These are phyloP conservation scores for Lecanicillium sp. DNA, from an alignment of 2,329 filamentous ascomycete genomes.

Conservation along the genomic window DNA sequence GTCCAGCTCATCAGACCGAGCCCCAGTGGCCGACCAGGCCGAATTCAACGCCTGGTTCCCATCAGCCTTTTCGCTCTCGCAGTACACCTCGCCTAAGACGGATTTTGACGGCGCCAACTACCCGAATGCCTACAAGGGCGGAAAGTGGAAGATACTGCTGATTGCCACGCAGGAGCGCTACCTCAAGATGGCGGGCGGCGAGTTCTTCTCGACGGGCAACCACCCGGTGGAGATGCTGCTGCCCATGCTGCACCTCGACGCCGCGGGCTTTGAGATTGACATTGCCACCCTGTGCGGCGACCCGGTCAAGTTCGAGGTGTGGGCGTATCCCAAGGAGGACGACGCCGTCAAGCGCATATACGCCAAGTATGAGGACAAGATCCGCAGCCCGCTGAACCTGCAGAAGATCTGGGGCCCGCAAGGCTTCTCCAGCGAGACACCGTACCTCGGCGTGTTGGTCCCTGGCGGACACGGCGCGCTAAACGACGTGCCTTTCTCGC, in stretches of 20 bases:
- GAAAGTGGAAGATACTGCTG: slow-evolving; percentile 13
- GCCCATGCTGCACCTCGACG: slow-evolving; percentile 13
- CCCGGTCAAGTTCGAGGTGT: slow-evolving; percentile 15
- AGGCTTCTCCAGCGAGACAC: slow-evolving; percentile 9
- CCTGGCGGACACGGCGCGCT: slow-evolving; percentile 13
- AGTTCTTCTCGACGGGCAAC: slow-evolving; percentile 15
- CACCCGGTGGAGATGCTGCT: slow-evolving; percentile 14
- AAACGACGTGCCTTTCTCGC: slow-evolving; percentile 11
- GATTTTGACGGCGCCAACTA: slow-evolving; percentile 13
- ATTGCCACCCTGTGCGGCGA: slow-evolving; percentile 13
- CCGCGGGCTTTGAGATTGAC: slow-evolving; percentile 14
- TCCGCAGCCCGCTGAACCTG: slow-evolving; percentile 12
- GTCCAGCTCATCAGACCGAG: slow-evolving; percentile 8
- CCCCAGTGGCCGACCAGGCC: slow-evolving; percentile 12
- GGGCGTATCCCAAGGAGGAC: slow-evolving; percentile 17
- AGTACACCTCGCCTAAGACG: slow-evolving; percentile 12
- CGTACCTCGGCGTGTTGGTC: slow-evolving; percentile 13
- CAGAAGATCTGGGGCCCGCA: slow-evolving; percentile 8
- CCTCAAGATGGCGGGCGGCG: slow-evolving; percentile 13
- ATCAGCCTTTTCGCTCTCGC: slow-evolving; percentile 13
- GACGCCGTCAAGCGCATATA: slow-evolving; percentile 16
- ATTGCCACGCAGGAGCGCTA: slow-evolving; percentile 15
- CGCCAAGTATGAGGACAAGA: slow-evolving; percentile 13
- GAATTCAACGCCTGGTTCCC: slow-evolving; percentile 15
- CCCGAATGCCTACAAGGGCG: slow-evolving; percentile 12